A percentile compares a stretch with the other conserved stretches of the same genome.
Conservation (phyloP, 371 early-diverging fungal genomes). For the Mucor racemosus region DNA sequence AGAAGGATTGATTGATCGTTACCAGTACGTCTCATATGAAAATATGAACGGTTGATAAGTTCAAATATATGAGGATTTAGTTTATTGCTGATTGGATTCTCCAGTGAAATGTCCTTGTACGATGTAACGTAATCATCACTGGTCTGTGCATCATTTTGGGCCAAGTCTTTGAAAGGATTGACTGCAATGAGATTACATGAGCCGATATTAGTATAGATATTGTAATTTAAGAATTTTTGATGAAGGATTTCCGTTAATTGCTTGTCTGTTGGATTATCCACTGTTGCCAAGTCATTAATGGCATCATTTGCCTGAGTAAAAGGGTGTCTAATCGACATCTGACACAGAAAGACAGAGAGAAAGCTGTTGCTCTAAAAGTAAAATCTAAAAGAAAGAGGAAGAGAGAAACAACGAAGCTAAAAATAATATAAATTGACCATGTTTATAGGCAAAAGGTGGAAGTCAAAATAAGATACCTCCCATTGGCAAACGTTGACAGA, state of each 20-base stretch:
- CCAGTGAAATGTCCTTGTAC: conserved; percentile 55
- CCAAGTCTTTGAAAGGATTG: conserved; percentile 50
- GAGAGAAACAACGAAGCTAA: no score
- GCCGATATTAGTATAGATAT: conserved; percentile 63
- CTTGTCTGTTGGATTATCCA: background rate
- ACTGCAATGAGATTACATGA: conserved; percentile 57
- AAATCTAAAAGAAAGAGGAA: no score
- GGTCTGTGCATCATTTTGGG: conserved; percentile 53
- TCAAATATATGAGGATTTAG: conserved; percentile 83
- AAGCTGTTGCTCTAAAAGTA: no score
- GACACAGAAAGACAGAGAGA: background rate
- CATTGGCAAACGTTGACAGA: no score
- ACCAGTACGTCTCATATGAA: conserved; percentile 79
- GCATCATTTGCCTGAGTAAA: conserved; percentile 4
- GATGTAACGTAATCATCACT: conserved; percentile 74
- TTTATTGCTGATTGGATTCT: conserved; percentile 27
- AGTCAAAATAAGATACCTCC: background rate
- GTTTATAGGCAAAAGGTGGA: background rate
- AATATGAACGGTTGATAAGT: conserved; percentile 62
- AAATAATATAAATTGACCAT: no score
- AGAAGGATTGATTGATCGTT: conserved; percentile 76
- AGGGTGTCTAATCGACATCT: background rate
- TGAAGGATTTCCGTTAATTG: conserved; percentile 12
- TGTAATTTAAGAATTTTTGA: conserved; percentile 36
- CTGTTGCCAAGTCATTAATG: background rate